phyloP scores from a whole-genome alignment of 1,284 basidiomycete genomes.

The Cutaneotrichosporon cutaneum region DNA sequence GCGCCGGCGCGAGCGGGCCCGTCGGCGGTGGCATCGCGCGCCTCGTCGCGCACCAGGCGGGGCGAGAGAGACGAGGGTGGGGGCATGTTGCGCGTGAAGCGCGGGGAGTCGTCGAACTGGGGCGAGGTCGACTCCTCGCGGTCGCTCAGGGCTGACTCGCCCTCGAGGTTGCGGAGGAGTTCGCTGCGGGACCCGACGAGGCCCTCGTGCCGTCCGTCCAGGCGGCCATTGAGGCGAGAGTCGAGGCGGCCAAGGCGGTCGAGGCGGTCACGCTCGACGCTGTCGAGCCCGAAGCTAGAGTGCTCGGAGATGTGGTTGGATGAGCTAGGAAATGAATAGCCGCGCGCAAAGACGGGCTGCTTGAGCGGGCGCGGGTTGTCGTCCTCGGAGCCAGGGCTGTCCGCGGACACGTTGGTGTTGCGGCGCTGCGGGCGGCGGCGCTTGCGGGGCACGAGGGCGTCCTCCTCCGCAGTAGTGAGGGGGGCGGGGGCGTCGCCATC shows the following conservation, averaged over 20 bases:
- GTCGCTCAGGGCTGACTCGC: slow-evolving; percentile 4
- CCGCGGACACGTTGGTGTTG: slow-evolving; percentile 5
- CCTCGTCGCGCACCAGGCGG: slow-evolving; percentile 6
- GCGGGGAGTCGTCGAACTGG: neutral
- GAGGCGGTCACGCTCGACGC: slow-evolving; percentile 4
- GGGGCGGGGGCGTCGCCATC: slow-evolving; percentile 25
- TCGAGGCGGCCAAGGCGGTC: slow-evolving; percentile 9
- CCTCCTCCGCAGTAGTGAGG: slow-evolving; percentile 25
- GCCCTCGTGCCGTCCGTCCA: neutral
- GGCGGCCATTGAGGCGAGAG: slow-evolving; percentile 6
- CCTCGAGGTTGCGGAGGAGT: slow-evolving; percentile 1
- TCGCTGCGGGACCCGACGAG: neutral
- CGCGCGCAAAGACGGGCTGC: neutral
- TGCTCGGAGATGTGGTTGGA: neutral
- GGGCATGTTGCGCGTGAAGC: slow-evolving; percentile 1
- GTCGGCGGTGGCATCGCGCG: slow-evolving; percentile 1
- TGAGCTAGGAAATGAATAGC: slow-evolving; percentile 3
- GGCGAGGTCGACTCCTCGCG: slow-evolving; percentile 1
- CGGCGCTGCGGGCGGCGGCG: slow-evolving; percentile 24
- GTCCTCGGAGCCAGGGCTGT: slow-evolving; percentile 2
- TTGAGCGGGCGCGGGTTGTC: slow-evolving; percentile 10
- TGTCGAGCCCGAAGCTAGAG: neutral
- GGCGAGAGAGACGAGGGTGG: slow-evolving; percentile 1
- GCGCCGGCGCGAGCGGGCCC: slow-evolving; percentile 8
- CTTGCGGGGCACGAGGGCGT: slow-evolving; percentile 26